These are phyloP conservation scores for Simplicillium aogashimaense DNA, from an alignment of 2,329 filamentous ascomycete species.

Conservation along the genomic window DNA sequence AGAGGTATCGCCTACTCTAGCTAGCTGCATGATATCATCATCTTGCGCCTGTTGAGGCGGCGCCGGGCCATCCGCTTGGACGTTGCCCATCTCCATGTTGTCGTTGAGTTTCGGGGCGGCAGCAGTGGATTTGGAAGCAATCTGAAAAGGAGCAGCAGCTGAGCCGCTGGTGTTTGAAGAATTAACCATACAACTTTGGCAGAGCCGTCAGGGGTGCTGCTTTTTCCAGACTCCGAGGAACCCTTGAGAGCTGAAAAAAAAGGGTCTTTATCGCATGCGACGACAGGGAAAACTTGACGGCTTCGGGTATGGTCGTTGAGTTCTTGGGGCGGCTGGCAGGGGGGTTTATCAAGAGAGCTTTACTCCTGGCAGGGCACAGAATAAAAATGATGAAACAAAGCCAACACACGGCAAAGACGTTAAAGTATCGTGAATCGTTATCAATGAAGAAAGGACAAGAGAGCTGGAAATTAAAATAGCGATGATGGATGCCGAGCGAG, in stretches of 20 bases:
- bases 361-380: too few species aligned
- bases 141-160: conserved; percentile 38
- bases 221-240: not conserved
- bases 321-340: too few species aligned
- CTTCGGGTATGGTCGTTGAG: too few species aligned
- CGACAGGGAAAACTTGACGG: too few species aligned
- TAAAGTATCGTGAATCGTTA: too few species aligned
- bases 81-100: conserved; percentile 44
- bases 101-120: conserved; percentile 47
- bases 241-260: not conserved
- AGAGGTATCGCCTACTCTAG: conserved; percentile 74
- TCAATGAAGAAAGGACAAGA: too few species aligned
- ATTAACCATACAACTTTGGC: conserved; percentile 28
- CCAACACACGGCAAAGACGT: too few species aligned
- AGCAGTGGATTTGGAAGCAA: conserved; percentile 41
- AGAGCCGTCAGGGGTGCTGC: not conserved
- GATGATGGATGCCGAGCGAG: too few species aligned
- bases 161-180: conserved; percentile 21
- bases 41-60: conserved; percentile 25
- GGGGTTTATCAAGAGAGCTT: too few species aligned
- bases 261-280: not conserved
- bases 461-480: too few species aligned
- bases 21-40: conserved; percentile 92
- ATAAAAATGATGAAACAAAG: too few species aligned
- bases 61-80: conserved; percentile 28